Evolutionary conservation across 129 eudicot genomes (phyloP).

Genomic region (Helianthus tuberosus): DNA sequence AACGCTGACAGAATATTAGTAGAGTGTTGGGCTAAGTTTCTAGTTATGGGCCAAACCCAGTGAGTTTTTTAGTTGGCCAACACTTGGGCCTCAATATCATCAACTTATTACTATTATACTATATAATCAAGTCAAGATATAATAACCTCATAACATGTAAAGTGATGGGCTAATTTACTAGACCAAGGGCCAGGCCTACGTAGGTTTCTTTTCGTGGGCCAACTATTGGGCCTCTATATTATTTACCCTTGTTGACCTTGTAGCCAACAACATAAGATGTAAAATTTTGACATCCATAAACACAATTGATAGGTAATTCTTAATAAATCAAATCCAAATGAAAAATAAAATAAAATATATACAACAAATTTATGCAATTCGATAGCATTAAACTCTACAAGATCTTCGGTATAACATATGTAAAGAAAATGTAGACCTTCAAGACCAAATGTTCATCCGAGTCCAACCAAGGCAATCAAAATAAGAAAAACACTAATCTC

Average conservation of each 20-base stretch:
- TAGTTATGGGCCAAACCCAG: background rate
- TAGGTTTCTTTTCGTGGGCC: background rate
- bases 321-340: background rate
- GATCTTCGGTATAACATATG: slow-evolving; percentile 4
- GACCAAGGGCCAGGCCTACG: background rate
- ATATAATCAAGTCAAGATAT: no score
- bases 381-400: background rate
- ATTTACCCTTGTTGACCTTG: background rate
- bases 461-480: background rate
- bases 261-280: background rate
- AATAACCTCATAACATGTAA: background rate
- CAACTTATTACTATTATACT: no score
- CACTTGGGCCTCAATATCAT: background rate
- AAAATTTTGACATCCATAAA: background rate
- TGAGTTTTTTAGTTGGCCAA: background rate
- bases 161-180: background rate
- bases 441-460: background rate
- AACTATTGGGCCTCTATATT: background rate
- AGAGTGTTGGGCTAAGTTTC: no score
- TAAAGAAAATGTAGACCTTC: background rate
- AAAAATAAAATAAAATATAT: background rate
- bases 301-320: background rate
- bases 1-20: no score
- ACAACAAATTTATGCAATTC: slow-evolving; percentile 1
- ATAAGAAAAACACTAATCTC: slow-evolving; percentile 26